These are phyloP conservation scores for Cryptococcus floricola DNA, from an alignment of 1,284 basidiomycete genomes.

Conservation along the genomic window DNA sequence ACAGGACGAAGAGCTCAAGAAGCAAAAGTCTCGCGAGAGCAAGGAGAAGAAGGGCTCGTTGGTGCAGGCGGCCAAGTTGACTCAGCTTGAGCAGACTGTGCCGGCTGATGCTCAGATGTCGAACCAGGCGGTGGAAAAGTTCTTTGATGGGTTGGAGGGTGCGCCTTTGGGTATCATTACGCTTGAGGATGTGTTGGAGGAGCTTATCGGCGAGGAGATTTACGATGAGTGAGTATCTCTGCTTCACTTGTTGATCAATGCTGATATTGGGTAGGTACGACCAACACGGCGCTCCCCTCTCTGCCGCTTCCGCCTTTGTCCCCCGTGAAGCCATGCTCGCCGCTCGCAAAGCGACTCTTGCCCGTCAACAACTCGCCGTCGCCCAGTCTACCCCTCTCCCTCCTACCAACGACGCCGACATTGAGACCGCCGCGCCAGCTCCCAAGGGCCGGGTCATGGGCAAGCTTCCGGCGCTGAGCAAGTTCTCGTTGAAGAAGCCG, in stretches of 20 bases:
- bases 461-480: conserved; percentile 25
- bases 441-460: conserved; percentile 11
- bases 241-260: not conserved
- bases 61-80: conserved; percentile 50
- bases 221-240: conserved; percentile 63
- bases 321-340: conserved; percentile 34
- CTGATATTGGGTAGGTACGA: conserved; percentile 21
- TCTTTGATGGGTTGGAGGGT: conserved; percentile 66
- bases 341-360: conserved; percentile 31
- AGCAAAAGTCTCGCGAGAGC: conserved; percentile 16
- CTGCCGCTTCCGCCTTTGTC: conserved; percentile 30
- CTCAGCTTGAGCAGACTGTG: conserved; percentile 68
- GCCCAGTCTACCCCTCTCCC: conserved; percentile 24
- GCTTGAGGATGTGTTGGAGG: conserved; percentile 87
- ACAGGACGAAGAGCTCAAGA: conserved; percentile 32
- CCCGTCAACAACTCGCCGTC: conserved; percentile 22
- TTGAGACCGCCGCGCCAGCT: conserved; percentile 14
- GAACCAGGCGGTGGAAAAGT: conserved; percentile 66
- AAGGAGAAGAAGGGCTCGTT: conserved; percentile 49
- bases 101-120: conserved; percentile 75
- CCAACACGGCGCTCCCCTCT: conserved; percentile 22
- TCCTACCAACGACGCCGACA: conserved; percentile 16
- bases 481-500: conserved; percentile 24
- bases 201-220: conserved; percentile 83
- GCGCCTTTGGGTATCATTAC: conserved; percentile 88